A percentile compares a stretch with the other conserved stretches of the same genome.
These are phyloP conservation scores for Xylaria venustula DNA, from an alignment of 495 filamentous ascomycete genomes.

Conservation along the genomic window DNA sequence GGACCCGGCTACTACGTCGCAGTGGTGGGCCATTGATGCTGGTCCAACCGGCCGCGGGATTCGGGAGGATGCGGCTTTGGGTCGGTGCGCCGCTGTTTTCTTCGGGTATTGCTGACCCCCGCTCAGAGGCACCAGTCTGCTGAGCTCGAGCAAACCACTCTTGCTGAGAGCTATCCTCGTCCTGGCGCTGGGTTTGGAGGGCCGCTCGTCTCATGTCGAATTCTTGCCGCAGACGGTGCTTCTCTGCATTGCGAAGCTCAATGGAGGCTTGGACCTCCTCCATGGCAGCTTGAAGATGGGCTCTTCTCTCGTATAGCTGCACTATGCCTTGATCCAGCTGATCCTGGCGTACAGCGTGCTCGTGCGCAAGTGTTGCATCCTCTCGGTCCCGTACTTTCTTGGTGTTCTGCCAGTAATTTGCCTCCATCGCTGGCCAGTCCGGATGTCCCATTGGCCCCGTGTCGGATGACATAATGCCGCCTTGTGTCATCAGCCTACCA, in stretches of 20 bases:
- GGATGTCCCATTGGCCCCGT: constrained; percentile 12
- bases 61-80: constrained; percentile 13
- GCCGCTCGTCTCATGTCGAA: constrained; percentile 13
- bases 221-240: constrained; percentile 19
- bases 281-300: constrained; percentile 15
- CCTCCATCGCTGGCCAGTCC: constrained; percentile 23
- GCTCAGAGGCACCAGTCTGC: not conserved
- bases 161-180: constrained; percentile 18
- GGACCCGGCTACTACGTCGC: constrained; percentile 19
- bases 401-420: constrained; percentile 18
- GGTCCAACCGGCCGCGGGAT: constrained; percentile 23
- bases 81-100: constrained; percentile 16
- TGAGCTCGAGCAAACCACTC: constrained; percentile 18
- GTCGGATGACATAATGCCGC: constrained; percentile 23
- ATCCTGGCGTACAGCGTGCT: constrained; percentile 18
- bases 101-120: constrained; percentile 18
- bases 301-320: constrained; percentile 17
- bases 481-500: constrained; percentile 2
- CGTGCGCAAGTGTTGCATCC: constrained; percentile 13
- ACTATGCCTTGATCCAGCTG: constrained; percentile 16
- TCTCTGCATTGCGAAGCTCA: constrained; percentile 16
- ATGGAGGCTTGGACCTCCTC: constrained; percentile 10
- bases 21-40: constrained; percentile 24
- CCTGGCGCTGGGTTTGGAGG: constrained; percentile 13
- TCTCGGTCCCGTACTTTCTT: constrained; percentile 18